Percentiles rank a stretch among this genome's conserved stretches.
Conservation (phyloP, 2,329 filamentous ascomycete species). For the Cercospora zeae-maydis region DNA sequence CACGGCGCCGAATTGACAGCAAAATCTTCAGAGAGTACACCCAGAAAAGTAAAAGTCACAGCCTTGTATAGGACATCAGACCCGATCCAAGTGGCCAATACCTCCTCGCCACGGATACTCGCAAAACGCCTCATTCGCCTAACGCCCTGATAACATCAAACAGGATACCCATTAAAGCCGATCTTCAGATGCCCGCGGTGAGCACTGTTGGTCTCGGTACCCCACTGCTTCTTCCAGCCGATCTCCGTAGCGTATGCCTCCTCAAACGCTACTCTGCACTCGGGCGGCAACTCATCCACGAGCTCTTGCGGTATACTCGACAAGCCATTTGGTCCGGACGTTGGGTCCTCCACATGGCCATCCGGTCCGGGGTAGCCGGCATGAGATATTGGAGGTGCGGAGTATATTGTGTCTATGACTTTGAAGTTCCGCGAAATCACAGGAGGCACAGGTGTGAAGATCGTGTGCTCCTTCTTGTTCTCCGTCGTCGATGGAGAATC, state of each 20-base stretch:
- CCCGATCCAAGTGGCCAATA: conserved; percentile 2
- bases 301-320: conserved; percentile 63
- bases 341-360: conserved; percentile 47
- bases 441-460: conserved; percentile 55
- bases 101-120: conserved; percentile 1
- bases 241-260: conserved; percentile 61
- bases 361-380: conserved; percentile 59
- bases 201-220: conserved; percentile 60
- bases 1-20: not conserved
- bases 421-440: conserved; percentile 60
- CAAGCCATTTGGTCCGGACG: conserved; percentile 53
- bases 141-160: conserved; percentile 41
- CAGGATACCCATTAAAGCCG: conserved; percentile 49
- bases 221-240: conserved; percentile 73
- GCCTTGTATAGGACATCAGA: conserved; percentile 9
- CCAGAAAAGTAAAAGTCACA: conserved; percentile 11
- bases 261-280: conserved; percentile 71
- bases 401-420: conserved; percentile 59
- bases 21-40: not conserved
- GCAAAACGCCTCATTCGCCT: conserved; percentile 34
- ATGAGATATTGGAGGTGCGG: conserved; percentile 56
- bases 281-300: conserved; percentile 61
- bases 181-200: conserved; percentile 46
- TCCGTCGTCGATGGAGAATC: conserved; percentile 19
- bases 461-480: conserved; percentile 31